Evolutionary conservation across 2,329 filamentous ascomycete genomes (phyloP), one percentile per base, ranked within the genome.

Genomic region (Blastomyces silverae): DNA sequence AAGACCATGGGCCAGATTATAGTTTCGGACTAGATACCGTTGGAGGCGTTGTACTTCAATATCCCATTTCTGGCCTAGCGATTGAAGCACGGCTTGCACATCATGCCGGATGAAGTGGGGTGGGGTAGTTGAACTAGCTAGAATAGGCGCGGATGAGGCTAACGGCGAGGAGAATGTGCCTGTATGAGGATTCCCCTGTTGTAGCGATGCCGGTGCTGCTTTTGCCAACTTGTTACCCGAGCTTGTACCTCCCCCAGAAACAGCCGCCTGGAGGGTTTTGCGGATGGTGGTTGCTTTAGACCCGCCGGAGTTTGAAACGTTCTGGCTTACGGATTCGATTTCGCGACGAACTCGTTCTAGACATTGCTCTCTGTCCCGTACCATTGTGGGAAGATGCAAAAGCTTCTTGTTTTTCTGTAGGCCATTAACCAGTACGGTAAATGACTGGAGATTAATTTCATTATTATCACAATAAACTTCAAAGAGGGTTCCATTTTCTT

Each of bases 381-480:
- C 80, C 84, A 90, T 87, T 11, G 77, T 78, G 6, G 88, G 87
- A 44, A 90, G 80, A 69, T 83, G 83, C 17, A 89, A 73, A 1
- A 90, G 73, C 0, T 83, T 84, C 2, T 81, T 83, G 70, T 91
- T 91, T 53, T 82, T 83, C 66, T 87, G 82, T n/a, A 90, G 76
- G 22, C 86, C 83, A 70, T 90, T 88, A 61, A 90, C 85, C 7
- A 89, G 77, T 62, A 87, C 85, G 0, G 86, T 89, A 68, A 89
- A 87, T 1, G 86, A 87, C 68, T 87, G 85, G n/a, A 89, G 79
- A 57, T 86, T 87, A 64, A 89, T 88, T 64, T 86, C 85, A 71
- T 91, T 91, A 73, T 88, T 86, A 67, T 88, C 87, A 73, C 88
- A 90, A 69, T 89, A 82, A 6, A 91, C 80, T 71, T 90, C 85